Conservation (phyloP, 208 protist species). For the Lotmaria passim region DNA sequence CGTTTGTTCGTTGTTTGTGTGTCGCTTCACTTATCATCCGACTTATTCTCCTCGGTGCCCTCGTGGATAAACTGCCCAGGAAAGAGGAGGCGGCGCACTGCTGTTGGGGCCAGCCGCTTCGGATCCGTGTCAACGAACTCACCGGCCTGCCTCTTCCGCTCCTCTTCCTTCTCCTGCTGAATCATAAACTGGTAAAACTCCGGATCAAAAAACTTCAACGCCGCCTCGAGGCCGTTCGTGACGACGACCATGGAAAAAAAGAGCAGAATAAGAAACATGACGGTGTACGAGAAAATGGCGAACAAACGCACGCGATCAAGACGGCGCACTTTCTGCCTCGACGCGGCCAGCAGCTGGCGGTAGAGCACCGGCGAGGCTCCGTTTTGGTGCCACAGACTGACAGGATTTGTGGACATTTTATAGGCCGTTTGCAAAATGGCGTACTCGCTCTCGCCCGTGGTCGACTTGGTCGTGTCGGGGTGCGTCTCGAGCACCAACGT, state of each 20-base stretch:
- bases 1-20: neutral
- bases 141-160: slow-evolving; percentile 45
- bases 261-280: slow-evolving; percentile 55
- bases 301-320: slow-evolving; percentile 57
- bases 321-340: slow-evolving; percentile 31
- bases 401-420: slow-evolving; percentile 60
- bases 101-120: slow-evolving; percentile 76
- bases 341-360: slow-evolving; percentile 39
- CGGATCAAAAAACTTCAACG: slow-evolving; percentile 73
- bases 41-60: slow-evolving; percentile 6
- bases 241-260: slow-evolving; percentile 70
- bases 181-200: slow-evolving; percentile 84
- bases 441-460: slow-evolving; percentile 49
- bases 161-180: slow-evolving; percentile 74
- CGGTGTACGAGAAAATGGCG: slow-evolving; percentile 60
- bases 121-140: slow-evolving; percentile 73
- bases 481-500: slow-evolving; percentile 77
- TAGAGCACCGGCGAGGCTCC: slow-evolving; percentile 67
- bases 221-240: slow-evolving; percentile 51
- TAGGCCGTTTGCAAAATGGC: slow-evolving; percentile 75
- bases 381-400: slow-evolving; percentile 84
- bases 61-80: slow-evolving; percentile 79
- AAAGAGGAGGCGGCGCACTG: slow-evolving; percentile 66
- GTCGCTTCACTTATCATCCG: neutral
- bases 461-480: slow-evolving; percentile 60